Conservation (phyloP, 2,329 filamentous ascomycete genomes). For the Pezizomycotina sp. region DNA sequence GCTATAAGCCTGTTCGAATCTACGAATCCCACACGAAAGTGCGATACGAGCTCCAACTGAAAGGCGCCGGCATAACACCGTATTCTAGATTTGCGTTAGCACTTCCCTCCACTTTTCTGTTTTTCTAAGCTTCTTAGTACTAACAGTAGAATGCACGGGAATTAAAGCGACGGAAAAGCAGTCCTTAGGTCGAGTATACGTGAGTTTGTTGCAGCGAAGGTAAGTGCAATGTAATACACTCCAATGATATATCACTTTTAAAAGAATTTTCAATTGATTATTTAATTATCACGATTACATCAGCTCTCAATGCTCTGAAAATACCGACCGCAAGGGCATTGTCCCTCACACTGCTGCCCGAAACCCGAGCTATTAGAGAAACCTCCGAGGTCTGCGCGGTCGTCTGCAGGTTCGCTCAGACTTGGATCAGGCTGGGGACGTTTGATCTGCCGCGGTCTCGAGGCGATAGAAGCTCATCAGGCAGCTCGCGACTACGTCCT, state of each 20-base stretch:
- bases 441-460: slow-evolving; percentile 81
- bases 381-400: slow-evolving; percentile 77
- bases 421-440: slow-evolving; percentile 83
- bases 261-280: slow-evolving; percentile 2
- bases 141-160: neutral
- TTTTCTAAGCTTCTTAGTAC: neutral
- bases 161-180: slow-evolving; percentile 57
- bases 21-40: slow-evolving; percentile 54
- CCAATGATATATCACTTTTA: neutral
- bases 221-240: no score
- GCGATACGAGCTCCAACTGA: slow-evolving; percentile 81
- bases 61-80: slow-evolving; percentile 81
- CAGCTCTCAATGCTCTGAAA: slow-evolving; percentile 56
- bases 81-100: slow-evolving; percentile 71
- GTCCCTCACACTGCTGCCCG: slow-evolving; percentile 59
- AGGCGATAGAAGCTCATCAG: slow-evolving; percentile 57
- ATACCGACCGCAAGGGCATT: slow-evolving; percentile 80
- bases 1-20: slow-evolving; percentile 89
- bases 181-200: slow-evolving; percentile 83
- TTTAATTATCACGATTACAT: neutral
- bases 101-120: no score
- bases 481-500: slow-evolving; percentile 67
- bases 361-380: slow-evolving; percentile 60
- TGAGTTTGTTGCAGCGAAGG: slow-evolving; percentile 85
- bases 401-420: slow-evolving; percentile 77